Percentiles rank a stretch among this genome's conserved stretches.
Evolutionary conservation across 2,329 filamentous ascomycete genomes (phyloP).

Genomic region (Colletotrichum somersetense): DNA sequence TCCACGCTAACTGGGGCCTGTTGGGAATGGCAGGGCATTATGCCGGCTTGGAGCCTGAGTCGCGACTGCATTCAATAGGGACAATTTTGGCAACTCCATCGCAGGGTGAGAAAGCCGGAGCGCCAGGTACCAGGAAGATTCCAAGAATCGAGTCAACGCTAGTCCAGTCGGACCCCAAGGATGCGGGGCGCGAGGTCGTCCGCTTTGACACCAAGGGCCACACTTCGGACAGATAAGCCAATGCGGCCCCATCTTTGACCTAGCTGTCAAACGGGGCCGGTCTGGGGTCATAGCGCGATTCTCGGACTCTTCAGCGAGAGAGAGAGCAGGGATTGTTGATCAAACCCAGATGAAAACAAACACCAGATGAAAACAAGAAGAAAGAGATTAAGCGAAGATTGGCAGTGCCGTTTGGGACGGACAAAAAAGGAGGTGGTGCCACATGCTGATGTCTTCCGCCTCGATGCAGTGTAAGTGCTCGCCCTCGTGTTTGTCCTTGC

Average conservation of each 20-base stretch:
- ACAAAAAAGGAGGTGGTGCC: background rate
- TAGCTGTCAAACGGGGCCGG: slow-evolving; percentile 13
- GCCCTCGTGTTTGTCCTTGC: slow-evolving; percentile 1
- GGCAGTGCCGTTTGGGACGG: slow-evolving; percentile 7
- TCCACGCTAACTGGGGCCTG: slow-evolving; percentile 17
- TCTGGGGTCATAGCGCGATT: slow-evolving; percentile 5
- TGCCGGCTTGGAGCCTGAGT: slow-evolving; percentile 25
- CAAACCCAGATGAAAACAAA: slow-evolving; percentile 1
- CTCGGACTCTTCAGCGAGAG: slow-evolving; percentile 28
- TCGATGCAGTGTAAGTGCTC: slow-evolving; percentile 10
- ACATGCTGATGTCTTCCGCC: slow-evolving; percentile 6
- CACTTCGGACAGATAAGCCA: slow-evolving; percentile 18
- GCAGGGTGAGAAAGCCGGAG: slow-evolving; percentile 16
- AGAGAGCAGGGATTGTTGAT: background rate
- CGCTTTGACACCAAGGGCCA: slow-evolving; percentile 38
- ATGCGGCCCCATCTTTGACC: slow-evolving; percentile 18
- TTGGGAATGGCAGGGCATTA: slow-evolving; percentile 27
- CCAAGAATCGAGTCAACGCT: slow-evolving; percentile 24
- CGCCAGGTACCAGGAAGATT: slow-evolving; percentile 36
- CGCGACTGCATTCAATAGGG: slow-evolving; percentile 7
- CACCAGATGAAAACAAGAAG: background rate
- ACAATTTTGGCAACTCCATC: slow-evolving; percentile 12
- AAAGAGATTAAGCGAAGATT: slow-evolving; percentile 7
- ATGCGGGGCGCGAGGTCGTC: slow-evolving; percentile 14
- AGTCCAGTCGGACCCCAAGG: slow-evolving; percentile 22